Evolutionary conservation across 495 filamentous ascomycete genomes (phyloP).

Genomic region (Lentithecium fluviatile): DNA sequence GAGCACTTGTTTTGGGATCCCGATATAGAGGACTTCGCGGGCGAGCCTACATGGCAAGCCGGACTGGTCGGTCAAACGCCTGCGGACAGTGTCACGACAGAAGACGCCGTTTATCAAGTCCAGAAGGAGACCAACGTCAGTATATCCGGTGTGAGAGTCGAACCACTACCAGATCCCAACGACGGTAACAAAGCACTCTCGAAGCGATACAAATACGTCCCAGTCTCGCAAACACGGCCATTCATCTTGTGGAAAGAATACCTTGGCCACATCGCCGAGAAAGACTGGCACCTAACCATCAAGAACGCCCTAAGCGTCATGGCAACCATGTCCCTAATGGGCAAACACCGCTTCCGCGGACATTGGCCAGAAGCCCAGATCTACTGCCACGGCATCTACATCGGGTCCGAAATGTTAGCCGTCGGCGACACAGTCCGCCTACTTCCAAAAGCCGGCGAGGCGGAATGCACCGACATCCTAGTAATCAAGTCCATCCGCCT

Average conservation of each 20-base stretch:
- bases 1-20: slow-evolving; percentile 42
- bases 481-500: slow-evolving; percentile 53
- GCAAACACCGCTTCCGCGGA: slow-evolving; percentile 53
- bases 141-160: slow-evolving; percentile 59
- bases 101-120: slow-evolving; percentile 47
- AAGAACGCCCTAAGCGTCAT: slow-evolving; percentile 55
- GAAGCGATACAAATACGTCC: slow-evolving; percentile 55
- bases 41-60: slow-evolving; percentile 55
- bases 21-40: slow-evolving; percentile 34
- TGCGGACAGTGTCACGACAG: slow-evolving; percentile 42
- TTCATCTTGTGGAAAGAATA: slow-evolving; percentile 53
- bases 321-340: slow-evolving; percentile 53
- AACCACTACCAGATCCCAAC: slow-evolving; percentile 54
- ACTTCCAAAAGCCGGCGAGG: slow-evolving; percentile 21
- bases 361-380: slow-evolving; percentile 55
- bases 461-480: slow-evolving; percentile 51
- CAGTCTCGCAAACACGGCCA: slow-evolving; percentile 55
- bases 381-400: slow-evolving; percentile 54
- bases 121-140: slow-evolving; percentile 48
- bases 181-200: slow-evolving; percentile 52
- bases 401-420: slow-evolving; percentile 56
- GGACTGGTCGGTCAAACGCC: slow-evolving; percentile 54
- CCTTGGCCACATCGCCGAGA: slow-evolving; percentile 43
- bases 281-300: slow-evolving; percentile 55
- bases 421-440: slow-evolving; percentile 57